Percentiles rank a stretch among this genome's conserved stretches.
phyloP scores from a whole-genome alignment of 768 basidiomycete genomes.

The Cytidiella melzeri region DNA sequence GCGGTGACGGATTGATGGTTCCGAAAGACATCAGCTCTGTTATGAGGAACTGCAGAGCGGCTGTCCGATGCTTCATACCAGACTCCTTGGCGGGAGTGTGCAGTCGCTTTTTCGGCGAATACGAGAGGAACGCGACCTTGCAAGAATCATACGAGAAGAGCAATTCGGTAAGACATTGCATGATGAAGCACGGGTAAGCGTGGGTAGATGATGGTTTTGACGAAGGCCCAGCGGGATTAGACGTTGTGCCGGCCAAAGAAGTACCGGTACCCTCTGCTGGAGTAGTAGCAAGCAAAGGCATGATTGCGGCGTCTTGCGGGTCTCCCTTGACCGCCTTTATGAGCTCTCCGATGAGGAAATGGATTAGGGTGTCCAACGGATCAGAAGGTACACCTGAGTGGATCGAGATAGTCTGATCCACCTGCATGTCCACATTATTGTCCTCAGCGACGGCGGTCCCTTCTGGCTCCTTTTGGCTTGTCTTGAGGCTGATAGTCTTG shows the following conservation, averaged over 20 bases:
- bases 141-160: slow-evolving; percentile 89
- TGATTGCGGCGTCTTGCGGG: slow-evolving; percentile 3
- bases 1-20: slow-evolving; percentile 58
- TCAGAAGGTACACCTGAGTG: slow-evolving; percentile 28
- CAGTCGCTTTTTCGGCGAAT: slow-evolving; percentile 55
- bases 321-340: slow-evolving; percentile 48
- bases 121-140: slow-evolving; percentile 84
- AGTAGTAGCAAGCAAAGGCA: not conserved
- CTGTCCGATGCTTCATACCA: slow-evolving; percentile 50
- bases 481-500: slow-evolving; percentile 26
- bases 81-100: slow-evolving; percentile 61
- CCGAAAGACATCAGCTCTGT: slow-evolving; percentile 78
- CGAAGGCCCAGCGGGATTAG: not conserved
- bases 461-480: not conserved
- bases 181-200: slow-evolving; percentile 73
- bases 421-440: slow-evolving; percentile 48
- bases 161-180: slow-evolving; percentile 89
- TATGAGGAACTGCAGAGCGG: slow-evolving; percentile 75
- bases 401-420: slow-evolving; percentile 31
- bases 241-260: not conserved
- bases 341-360: slow-evolving; percentile 69
- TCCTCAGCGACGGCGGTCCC: slow-evolving; percentile 9
- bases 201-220: slow-evolving; percentile 13
- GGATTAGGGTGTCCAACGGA: slow-evolving; percentile 52
- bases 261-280: not conserved